These are phyloP conservation scores for Tetrahymena elliotti DNA, from an alignment of 73 alveolate genomes.

Conservation along the genomic window DNA sequence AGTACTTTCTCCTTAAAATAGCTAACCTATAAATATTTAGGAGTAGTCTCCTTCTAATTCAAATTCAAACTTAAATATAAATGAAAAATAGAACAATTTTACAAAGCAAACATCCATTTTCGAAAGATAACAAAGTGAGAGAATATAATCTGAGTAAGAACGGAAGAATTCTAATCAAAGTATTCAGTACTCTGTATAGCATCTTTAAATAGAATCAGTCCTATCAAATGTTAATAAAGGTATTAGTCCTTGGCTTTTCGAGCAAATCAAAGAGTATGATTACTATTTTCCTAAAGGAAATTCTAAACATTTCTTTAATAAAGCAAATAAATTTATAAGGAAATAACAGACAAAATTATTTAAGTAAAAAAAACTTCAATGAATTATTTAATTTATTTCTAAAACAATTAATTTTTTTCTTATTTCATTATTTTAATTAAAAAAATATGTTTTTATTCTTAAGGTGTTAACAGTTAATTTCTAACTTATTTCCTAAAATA, in stretches of 20 bases:
- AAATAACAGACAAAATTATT: neutral
- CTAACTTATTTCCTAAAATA: no score
- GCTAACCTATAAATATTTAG: neutral
- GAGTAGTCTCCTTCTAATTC: neutral
- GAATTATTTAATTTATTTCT: neutral
- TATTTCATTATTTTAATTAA: no score
- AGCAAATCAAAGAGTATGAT: neutral
- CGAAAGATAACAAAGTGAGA: neutral
- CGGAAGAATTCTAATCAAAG: neutral
- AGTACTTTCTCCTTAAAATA: neutral
- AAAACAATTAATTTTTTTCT: no score
- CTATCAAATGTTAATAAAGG: neutral
- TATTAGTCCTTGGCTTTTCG: neutral
- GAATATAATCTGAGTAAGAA: neutral
- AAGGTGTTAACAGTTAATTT: no score
- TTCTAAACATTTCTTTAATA: neutral
- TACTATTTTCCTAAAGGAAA: neutral
- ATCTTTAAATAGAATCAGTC: neutral
- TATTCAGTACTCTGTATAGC: neutral
- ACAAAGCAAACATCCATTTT: neutral
- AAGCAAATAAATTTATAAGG: neutral
- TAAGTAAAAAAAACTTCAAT: neutral
- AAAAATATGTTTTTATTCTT: no score
- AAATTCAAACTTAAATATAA: neutral
- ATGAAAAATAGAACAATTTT: neutral